Percentiles rank a stretch among this genome's conserved stretches.
Evolutionary conservation across 1,284 basidiomycete genomes (phyloP).

Genomic region (Apiotrichum sp.): DNA sequence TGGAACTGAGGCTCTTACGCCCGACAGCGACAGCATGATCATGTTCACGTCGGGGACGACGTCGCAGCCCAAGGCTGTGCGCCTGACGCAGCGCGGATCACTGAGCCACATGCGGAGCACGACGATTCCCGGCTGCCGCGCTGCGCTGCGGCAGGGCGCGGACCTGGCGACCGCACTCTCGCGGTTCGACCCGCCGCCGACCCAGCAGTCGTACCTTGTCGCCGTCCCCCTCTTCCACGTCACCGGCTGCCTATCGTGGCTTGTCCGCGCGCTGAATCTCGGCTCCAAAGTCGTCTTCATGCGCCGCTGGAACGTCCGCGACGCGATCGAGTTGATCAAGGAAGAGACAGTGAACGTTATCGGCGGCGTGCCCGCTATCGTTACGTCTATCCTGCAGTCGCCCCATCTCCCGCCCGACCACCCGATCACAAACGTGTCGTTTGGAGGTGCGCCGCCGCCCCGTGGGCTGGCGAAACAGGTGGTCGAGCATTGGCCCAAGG

Average conservation of each 20-base stretch:
- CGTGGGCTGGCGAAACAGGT: slow-evolving; percentile 28
- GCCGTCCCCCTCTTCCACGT: slow-evolving; percentile 43
- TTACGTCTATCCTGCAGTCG: slow-evolving; percentile 20
- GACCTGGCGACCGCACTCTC: neutral
- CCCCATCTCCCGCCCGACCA: slow-evolving; percentile 8
- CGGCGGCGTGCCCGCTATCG: slow-evolving; percentile 41
- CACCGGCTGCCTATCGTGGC: slow-evolving; percentile 40
- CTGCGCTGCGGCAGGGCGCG: slow-evolving; percentile 9
- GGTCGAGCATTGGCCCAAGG: slow-evolving; percentile 26
- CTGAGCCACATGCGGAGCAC: slow-evolving; percentile 30
- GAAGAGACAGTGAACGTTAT: slow-evolving; percentile 30
- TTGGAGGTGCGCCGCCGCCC: slow-evolving; percentile 36
- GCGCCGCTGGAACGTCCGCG: slow-evolving; percentile 28
- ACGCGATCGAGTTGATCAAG: slow-evolving; percentile 28
- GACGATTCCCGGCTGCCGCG: slow-evolving; percentile 22
- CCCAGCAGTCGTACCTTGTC: slow-evolving; percentile 28
- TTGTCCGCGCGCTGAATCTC: slow-evolving; percentile 31
- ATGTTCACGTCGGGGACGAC: slow-evolving; percentile 33
- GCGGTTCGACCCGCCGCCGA: neutral
- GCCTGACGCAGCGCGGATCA: slow-evolving; percentile 36
- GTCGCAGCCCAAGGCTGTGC: slow-evolving; percentile 34
- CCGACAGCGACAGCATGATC: slow-evolving; percentile 36
- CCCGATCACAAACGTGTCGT: slow-evolving; percentile 33
- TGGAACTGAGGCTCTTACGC: slow-evolving; percentile 19
- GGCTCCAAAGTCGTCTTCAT: slow-evolving; percentile 36